phyloP scores from a whole-genome alignment of 106 monocot species.

The Alisma plantagoaquatica region DNA sequence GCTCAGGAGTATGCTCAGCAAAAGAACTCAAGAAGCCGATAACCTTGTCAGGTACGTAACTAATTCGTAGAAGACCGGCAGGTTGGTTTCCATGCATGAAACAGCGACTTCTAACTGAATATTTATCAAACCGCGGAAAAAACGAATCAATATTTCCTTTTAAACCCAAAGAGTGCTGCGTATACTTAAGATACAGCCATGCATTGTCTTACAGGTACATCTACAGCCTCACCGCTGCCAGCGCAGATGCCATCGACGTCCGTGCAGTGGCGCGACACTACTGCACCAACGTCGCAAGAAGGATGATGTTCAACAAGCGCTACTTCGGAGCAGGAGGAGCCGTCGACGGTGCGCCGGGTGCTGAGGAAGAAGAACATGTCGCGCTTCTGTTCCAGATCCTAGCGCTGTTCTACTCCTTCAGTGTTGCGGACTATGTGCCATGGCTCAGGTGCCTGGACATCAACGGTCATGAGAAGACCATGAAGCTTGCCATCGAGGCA shows the following conservation, averaged over 20 bases:
- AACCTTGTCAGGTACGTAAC: too few relatives aligned
- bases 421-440: background rate
- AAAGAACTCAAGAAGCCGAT: too few relatives aligned
- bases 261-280: background rate
- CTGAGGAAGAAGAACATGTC: too few relatives aligned
- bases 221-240: background rate
- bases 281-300: background rate
- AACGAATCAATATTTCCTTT: too few relatives aligned
- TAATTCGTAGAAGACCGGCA: too few relatives aligned
- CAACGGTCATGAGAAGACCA: conserved; percentile 1
- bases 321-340: background rate
- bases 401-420: background rate
- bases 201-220: too few relatives aligned
- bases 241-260: background rate
- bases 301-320: background rate
- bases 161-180: too few relatives aligned
- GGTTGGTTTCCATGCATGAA: too few relatives aligned
- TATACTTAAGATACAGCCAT: too few relatives aligned
- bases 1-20: background rate
- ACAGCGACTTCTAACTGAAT: too few relatives aligned
- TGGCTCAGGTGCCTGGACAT: background rate
- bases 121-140: too few relatives aligned
- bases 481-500: background rate
- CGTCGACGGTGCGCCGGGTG: background rate
- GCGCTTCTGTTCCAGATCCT: background rate